Base-by-base conservation (phyloP, 306 rosid genomes). In the Begonia peltatifolia region DNA sequence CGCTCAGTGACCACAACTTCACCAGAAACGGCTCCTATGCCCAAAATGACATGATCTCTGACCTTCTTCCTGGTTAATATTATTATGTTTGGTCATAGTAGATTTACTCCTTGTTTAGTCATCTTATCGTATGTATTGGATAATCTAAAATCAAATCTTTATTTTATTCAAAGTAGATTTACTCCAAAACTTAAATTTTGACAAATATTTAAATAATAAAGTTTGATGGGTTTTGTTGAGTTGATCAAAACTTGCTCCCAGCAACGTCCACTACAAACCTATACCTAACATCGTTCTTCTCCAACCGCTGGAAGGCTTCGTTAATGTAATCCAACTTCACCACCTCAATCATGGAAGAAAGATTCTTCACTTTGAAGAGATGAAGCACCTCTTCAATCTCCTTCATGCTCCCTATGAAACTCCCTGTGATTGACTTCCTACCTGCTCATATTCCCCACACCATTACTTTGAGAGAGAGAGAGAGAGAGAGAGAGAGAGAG, bases 191-290 rank as follows among this genome's bases (percentile, higher is more conserved):
- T 17, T 1, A 17, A 17, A 0, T 17, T 17, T 17, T 17, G 18
- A 17, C 18, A 17, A 17, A 17, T 17, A 17, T 17, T 17, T 17
- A 17, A 17, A 17, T 17, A 17, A 17, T 17, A 17, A 17, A 17
- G 18, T 17, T 17, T 17, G 18, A 17, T 17, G 18, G 18, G 18
- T 17, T 17, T 1, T 17, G 18, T 17, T 17, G 18, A 17, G 18
- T 17, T 17, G 18, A 17, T 17, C 18, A 17, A 11, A 60, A 6
- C 50, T 80, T 85, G 74, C 92, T 82, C 30, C 85, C 94, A 20
- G 72, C 87, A 18, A 90, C 87, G 56, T 85, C 97, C 30, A 90
- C 87, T 2, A 90, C 95, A 30, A 90, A 90, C 76, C 94, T 72
- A 60, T 90, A 90, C 46, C 94, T 74, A 46, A 90, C 95, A 56